Conservation (phyloP, 495 filamentous ascomycete species). For the Pseudoneurospora amorphoporcata region DNA sequence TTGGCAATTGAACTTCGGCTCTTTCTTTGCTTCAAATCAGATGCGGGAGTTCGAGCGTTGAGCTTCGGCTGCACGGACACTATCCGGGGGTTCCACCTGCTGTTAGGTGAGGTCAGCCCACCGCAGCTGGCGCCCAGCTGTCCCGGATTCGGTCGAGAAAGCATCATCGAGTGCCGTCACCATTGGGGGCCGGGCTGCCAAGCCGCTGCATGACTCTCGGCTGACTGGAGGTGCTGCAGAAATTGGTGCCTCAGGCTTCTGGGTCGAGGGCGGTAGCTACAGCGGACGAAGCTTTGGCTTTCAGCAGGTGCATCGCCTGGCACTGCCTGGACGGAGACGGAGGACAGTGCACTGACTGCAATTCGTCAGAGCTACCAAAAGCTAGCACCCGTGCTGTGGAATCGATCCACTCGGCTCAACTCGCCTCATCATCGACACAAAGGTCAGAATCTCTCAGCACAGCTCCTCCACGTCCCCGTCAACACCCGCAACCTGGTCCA, state of each 20-base stretch:
- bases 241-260: neutral
- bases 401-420: neutral
- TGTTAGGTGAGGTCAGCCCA: neutral
- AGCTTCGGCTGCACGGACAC: neutral
- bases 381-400: neutral
- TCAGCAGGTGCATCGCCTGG: neutral
- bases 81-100: neutral
- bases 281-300: neutral
- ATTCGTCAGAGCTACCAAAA: neutral
- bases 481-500: constrained; percentile 5
- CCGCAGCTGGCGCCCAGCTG: neutral
- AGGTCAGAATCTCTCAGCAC: neutral
- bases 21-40: neutral
- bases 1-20: neutral
- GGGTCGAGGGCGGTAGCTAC: neutral
- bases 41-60: constrained; percentile 4
- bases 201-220: neutral
- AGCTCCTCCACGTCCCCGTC: neutral
- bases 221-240: neutral
- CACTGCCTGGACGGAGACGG: neutral
- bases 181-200: neutral
- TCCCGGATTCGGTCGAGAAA: neutral
- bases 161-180: neutral
- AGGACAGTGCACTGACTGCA: neutral
- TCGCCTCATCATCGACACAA: constrained; percentile 10